Percentiles rank a stretch among this genome's conserved stretches.
phyloP scores from a whole-genome alignment of 2,329 filamentous ascomycete species.

The Leptographium radiaticola region DNA sequence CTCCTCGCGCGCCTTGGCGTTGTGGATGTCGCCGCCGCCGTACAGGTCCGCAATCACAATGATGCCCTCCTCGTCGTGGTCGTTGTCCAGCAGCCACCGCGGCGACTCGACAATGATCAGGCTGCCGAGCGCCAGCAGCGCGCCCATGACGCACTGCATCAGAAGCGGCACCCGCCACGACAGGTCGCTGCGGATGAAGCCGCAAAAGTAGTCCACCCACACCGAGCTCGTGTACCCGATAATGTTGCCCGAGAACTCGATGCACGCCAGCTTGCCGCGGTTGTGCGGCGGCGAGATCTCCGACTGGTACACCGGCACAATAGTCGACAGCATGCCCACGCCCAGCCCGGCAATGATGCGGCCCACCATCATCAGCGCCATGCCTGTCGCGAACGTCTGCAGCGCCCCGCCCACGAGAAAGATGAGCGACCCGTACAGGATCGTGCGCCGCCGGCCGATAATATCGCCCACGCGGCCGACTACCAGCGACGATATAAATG shows the following conservation, averaged over 20 bases:
- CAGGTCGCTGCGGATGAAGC: constrained; percentile 70
- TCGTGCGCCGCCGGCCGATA: constrained; percentile 78
- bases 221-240: constrained; percentile 91
- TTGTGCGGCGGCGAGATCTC: constrained; percentile 96
- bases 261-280: constrained; percentile 87
- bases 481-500: constrained; percentile 74
- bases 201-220: constrained; percentile 98
- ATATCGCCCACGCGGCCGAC: constrained; percentile 86
- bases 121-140: constrained; percentile 71
- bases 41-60: constrained; percentile 97
- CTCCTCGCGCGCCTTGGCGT: constrained; percentile 82
- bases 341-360: constrained; percentile 76
- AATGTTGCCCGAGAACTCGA: constrained; percentile 96
- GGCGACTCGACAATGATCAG: constrained; percentile 93
- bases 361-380: constrained; percentile 80
- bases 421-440: constrained; percentile 83
- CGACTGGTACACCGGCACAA: constrained; percentile 87
- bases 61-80: constrained; percentile 96
- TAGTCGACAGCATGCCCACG: constrained; percentile 79
- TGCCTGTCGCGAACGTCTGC: constrained; percentile 68
- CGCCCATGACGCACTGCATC: constrained; percentile 92
- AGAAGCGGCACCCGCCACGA: constrained; percentile 84
- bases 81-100: constrained; percentile 92
- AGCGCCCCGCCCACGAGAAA: constrained; percentile 76
- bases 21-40: constrained; percentile 88